Base-by-base conservation (phyloP, 2,329 filamentous ascomycete genomes). In the Fusarium succisae region DNA sequence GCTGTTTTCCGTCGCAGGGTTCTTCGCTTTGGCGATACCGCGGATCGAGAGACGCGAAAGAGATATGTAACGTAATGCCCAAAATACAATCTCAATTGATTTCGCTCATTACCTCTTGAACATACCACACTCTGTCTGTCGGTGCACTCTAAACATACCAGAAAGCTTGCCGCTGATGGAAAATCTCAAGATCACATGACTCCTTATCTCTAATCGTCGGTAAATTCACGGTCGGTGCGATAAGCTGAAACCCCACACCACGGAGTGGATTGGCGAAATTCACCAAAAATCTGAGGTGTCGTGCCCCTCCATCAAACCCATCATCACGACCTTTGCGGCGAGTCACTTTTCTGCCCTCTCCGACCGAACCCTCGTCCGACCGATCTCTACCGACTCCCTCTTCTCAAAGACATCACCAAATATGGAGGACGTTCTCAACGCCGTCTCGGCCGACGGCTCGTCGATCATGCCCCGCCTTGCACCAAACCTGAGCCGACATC, bases 401-500 rank as follows among this genome's bases (percentile, higher is more conserved):
- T 43, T 38, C 47, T 68, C 43, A 66, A 53, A 63, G 37, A 75
- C 43, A 57, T 72, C 45, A 63, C 74, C 70, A 70, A 82, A 57
- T 70, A 84, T 84, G 82, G 82, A 84, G 78, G 80, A 84, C 78
- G 77, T 86, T 83, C 79, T 84, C 77, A 80, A 77, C 75, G 88
- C 90, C 81, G 87, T 92, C 66, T 79, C 81, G 84, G 90, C 89
- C 80, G 90, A 91, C 82, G 87, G 93, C 83, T 91, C 94, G 86
- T 93, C 92, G 82, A 90, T 98, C 74, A 90, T 98, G 79, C 94
- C 94, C 79, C 95, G 95, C 85, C 88, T 99, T 81, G 93, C 98
- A 82, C 92, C 92, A 77, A 92, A 97, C 84, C 93, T 99, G 84
- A 96, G 98, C 87, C 92, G 96, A 78, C 96, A 99, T 84, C 89